Percentiles rank a stretch among this genome's conserved stretches.
These are phyloP conservation scores for Podospora pseudopauciseta DNA, from an alignment of 495 filamentous ascomycete genomes.

Conservation along the genomic window DNA sequence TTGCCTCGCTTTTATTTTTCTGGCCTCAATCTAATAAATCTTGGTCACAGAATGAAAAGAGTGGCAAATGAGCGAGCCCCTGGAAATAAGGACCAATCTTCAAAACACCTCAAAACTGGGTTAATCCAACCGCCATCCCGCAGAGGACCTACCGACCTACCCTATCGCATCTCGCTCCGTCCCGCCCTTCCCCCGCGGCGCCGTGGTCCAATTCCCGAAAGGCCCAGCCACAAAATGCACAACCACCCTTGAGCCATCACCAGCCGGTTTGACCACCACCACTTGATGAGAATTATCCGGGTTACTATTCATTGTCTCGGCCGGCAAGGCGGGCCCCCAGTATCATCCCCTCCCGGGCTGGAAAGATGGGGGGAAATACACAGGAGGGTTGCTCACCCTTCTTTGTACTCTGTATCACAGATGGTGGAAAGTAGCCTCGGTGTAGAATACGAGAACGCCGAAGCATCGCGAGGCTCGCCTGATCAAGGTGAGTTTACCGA, in stretches of 20 bases:
- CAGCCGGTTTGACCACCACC: too few relatives aligned
- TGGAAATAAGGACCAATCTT: background rate
- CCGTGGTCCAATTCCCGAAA: background rate
- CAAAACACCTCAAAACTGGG: background rate
- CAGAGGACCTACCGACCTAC: background rate
- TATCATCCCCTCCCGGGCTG: background rate
- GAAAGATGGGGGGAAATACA: background rate
- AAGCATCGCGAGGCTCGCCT: background rate
- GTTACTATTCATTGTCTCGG: background rate
- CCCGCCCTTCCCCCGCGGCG: too few relatives aligned
- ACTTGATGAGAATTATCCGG: background rate
- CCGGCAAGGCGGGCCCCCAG: background rate
- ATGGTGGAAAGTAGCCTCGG: background rate
- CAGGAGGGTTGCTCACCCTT: background rate
- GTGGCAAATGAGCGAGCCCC: background rate
- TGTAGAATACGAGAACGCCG: background rate
- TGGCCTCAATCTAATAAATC: background rate
- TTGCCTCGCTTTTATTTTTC: background rate
- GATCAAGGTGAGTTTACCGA: background rate
- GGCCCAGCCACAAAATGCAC: background rate
- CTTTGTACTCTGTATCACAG: constrained; percentile 1
- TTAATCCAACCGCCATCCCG: background rate
- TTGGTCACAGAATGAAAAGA: background rate
- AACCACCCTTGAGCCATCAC: background rate
- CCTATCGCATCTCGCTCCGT: background rate